phyloP scores from a whole-genome alignment of 1,284 basidiomycete genomes.

The Leccinum subspadiceum region DNA sequence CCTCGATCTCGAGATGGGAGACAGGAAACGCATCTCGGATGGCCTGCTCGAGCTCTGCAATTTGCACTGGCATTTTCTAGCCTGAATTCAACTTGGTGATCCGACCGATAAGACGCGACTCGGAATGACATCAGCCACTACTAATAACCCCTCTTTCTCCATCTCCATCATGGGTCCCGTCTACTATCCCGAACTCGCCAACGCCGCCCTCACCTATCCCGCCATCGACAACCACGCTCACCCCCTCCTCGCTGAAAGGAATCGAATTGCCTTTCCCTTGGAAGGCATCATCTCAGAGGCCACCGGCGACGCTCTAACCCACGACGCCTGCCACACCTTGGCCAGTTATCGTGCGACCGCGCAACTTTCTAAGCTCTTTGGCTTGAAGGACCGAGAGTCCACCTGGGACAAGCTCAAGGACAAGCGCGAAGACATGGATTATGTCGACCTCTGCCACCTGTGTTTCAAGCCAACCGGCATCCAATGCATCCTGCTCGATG shows the following conservation, averaged over 20 bases:
- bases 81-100: constrained; percentile 7
- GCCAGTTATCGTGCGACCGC: constrained; percentile 55
- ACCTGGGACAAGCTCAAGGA: constrained; percentile 61
- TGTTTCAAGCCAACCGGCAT: constrained; percentile 56
- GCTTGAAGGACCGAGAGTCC: constrained; percentile 35
- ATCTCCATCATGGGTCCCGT: constrained; percentile 14
- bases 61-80: constrained; percentile 57
- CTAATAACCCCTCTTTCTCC: constrained; percentile 8
- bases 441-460: constrained; percentile 52
- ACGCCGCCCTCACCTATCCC: constrained; percentile 38
- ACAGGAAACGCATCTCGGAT: constrained; percentile 61
- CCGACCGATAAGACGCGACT: constrained; percentile 7
- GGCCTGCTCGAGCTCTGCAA: constrained; percentile 53
- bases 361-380: constrained; percentile 52
- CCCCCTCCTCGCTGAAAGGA: constrained; percentile 52
- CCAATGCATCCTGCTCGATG: constrained; percentile 67
- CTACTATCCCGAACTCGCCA: constrained; percentile 36
- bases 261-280: constrained; percentile 50
- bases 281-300: constrained; percentile 69
- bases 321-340: constrained; percentile 55
- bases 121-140: neutral
- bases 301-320: constrained; percentile 44
- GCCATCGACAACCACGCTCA: constrained; percentile 77
- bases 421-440: constrained; percentile 42
- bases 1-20: constrained; percentile 65